A percentile compares a stretch with the other conserved stretches of the same genome.
Conservation (phyloP, 2,329 filamentous ascomycete genomes). For the Phyllosticta citribraziliensis region DNA sequence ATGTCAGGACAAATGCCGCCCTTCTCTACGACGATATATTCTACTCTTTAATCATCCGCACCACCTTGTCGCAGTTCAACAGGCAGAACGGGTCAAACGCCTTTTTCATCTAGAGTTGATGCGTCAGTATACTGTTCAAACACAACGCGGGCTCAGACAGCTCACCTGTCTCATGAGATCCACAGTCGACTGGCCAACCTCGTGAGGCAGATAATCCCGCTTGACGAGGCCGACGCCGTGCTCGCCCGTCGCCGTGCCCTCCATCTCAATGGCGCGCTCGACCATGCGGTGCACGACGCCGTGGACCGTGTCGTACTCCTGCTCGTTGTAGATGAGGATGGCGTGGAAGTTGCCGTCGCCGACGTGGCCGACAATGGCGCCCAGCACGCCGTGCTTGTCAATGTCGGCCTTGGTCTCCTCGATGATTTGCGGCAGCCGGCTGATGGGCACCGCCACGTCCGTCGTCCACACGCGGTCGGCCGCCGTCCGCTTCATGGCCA, state of each 20-base stretch:
- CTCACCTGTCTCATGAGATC: constrained; percentile 72
- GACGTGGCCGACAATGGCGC: constrained; percentile 61
- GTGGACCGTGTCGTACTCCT: constrained; percentile 57
- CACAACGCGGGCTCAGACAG: constrained; percentile 4
- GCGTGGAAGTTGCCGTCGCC: constrained; percentile 68
- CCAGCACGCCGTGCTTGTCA: constrained; percentile 50
- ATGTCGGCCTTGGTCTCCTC: constrained; percentile 65
- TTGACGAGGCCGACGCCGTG: constrained; percentile 79
- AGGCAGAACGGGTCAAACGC: constrained; percentile 66
- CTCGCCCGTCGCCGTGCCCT: constrained; percentile 78
- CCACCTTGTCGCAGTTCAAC: constrained; percentile 56
- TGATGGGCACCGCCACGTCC: constrained; percentile 71
- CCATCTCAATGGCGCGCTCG: constrained; percentile 72
- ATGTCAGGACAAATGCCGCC: neutral
- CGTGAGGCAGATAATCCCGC: constrained; percentile 70
- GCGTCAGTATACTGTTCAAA: no score
- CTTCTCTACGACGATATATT: neutral
- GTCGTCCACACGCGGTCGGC: constrained; percentile 63
- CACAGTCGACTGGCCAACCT: constrained; percentile 64
- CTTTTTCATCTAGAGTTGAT: constrained; percentile 55
- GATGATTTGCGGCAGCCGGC: constrained; percentile 60
- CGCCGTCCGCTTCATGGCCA: constrained; percentile 51
- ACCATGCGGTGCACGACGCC: constrained; percentile 73
- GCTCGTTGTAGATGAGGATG: constrained; percentile 55
- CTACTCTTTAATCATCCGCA: constrained; percentile 29